Evolutionary conservation across 768 basidiomycete genomes (phyloP), one percentile per base, ranked within the genome.

Genomic region (Sporobolomyces phaffii): DNA sequence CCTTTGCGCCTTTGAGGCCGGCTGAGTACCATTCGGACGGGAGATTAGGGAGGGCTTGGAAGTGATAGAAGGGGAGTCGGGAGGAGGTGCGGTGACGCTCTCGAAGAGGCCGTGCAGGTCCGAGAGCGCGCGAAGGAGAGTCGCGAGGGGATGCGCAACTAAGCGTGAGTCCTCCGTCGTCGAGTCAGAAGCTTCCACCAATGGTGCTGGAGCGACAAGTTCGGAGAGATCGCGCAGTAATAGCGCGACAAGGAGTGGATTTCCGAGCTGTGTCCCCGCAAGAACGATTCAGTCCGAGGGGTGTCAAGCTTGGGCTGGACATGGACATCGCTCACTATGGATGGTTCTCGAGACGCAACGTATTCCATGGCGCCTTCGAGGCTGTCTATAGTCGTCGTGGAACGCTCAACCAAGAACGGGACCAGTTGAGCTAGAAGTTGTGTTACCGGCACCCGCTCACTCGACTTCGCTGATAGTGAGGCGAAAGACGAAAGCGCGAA

Each of bases 401-500:
- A 65, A 11, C 64, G 54, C 38, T 63, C 64, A 14, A 69, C 57
- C 18, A 72, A 53, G 45, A 72, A 65, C 1, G 71, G 71, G 5
- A 65, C 33, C 5, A 72, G 66, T 22, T 54, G 57, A 0, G 60
- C 33, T 20, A 66, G 45, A 18, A 68, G 45, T 17, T 51, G 53
- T 36, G 65, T 52, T 9, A 58, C 48, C 7, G 67, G 52, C 5
- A 26, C 43, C 4, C 70, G 62, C 41, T 72, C 70, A 6, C 63
- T 58, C n/a, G 70, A 72, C 6, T 20, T 5, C 4, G 34, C 8
- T 0, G 54, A 33, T 1, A 72, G 52, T 0, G 65, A 44, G 9
- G 65, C n/a, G 60, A 72, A 64, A 4, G 70, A 68, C 1, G 59
- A 13, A 31, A 72, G 59, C 14, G 70, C 49, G 50, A 68, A 72